Evolutionary conservation across 73 alveolate genomes (phyloP).

Genomic region (Tetrahymena elliotti): DNA sequence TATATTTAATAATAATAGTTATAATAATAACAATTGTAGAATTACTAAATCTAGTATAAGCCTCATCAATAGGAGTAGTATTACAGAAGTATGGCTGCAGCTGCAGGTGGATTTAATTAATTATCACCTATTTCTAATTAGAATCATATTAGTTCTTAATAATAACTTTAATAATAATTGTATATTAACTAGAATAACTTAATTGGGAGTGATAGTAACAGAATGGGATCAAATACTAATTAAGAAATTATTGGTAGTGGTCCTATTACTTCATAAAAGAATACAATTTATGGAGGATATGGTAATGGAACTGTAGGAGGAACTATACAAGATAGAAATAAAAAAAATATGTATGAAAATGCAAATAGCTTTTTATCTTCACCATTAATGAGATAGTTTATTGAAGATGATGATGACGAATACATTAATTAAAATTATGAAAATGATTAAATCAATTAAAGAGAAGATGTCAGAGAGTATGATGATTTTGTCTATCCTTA

Average conservation of each 20-base stretch:
- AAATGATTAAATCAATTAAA: neutral
- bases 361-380: neutral
- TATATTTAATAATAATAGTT: neutral
- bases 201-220: neutral
- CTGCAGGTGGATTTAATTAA: neutral
- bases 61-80: neutral
- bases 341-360: neutral
- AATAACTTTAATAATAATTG: neutral
- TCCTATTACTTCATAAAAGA: neutral
- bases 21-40: neutral
- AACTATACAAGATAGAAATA: neutral
- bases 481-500: neutral
- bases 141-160: neutral
- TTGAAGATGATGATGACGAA: neutral
- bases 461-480: neutral
- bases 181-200: neutral
- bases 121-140: neutral
- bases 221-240: neutral
- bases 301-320: neutral
- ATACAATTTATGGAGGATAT: neutral
- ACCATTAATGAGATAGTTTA: neutral
- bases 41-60: neutral
- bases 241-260: neutral
- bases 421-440: neutral
- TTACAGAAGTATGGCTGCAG: neutral